A percentile compares a stretch with the other conserved stretches of the same genome.
Conservation (phyloP, 305 asterid genomes). For the Coffea humblotiana region DNA sequence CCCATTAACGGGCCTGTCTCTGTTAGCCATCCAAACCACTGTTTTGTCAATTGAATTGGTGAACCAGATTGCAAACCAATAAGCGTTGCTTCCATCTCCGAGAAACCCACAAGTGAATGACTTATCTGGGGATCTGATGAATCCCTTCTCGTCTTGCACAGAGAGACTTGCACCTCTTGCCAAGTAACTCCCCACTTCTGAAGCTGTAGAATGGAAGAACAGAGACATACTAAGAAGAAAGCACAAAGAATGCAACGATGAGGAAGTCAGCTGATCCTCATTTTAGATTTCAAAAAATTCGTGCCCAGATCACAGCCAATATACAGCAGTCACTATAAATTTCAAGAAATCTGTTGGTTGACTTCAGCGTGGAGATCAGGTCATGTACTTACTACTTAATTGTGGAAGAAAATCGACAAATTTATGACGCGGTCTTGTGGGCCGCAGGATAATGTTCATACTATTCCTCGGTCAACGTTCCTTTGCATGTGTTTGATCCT, state of each 20-base stretch:
- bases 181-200: slow-evolving; percentile 27
- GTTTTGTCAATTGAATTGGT: slow-evolving; percentile 54
- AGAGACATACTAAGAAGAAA: slow-evolving; percentile 14
- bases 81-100: slow-evolving; percentile 49
- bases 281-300: slow-evolving; percentile 8
- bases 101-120: slow-evolving; percentile 66
- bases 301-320: background rate
- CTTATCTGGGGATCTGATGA: slow-evolving; percentile 43
- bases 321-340: no score
- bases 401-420: no score
- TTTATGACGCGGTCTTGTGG: no score
- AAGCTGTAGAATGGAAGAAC: slow-evolving; percentile 18
- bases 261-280: slow-evolving; percentile 24
- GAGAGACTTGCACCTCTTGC: slow-evolving; percentile 43
- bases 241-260: slow-evolving; percentile 3
- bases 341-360: background rate
- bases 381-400: no score
- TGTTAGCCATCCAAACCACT: slow-evolving; percentile 63
- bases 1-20: slow-evolving; percentile 53
- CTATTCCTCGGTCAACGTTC: no score
- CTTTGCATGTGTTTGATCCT: no score
- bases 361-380: no score
- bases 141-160: slow-evolving; percentile 36
- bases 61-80: slow-evolving; percentile 65
- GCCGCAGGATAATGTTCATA: no score